phyloP scores from a whole-genome alignment of 176 grass and related monocot species.

The Hsuehochloa calcarea region DNA sequence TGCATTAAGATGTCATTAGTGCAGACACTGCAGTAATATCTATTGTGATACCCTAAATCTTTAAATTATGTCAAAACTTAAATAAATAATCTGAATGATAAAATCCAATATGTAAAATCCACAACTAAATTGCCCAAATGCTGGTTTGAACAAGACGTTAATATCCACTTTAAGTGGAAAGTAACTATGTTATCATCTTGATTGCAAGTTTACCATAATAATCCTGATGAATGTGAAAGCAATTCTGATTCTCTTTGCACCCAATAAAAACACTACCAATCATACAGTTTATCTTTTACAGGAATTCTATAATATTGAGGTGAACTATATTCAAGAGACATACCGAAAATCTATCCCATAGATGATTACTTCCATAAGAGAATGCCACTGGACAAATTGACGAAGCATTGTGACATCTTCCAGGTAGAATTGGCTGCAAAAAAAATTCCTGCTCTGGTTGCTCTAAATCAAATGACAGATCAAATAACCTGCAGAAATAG shows the following conservation, averaged over 20 bases:
- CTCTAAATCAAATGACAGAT: conserved; percentile 80
- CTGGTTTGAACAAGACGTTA: conserved; percentile 6
- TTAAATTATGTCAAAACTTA: neutral
- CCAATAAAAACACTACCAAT: neutral
- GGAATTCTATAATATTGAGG: neutral
- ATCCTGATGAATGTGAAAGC: neutral
- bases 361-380: conserved; percentile 78
- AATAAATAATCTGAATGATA: neutral
- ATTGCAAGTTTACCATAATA: conserved; percentile 23
- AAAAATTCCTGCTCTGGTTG: conserved; percentile 85
- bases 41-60: neutral
- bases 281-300: neutral
- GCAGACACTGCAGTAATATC: neutral
- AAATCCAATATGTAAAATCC: neutral
- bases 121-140: neutral
- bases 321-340: conserved; percentile 21
- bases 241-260: conserved; percentile 4
- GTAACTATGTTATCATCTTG: neutral
- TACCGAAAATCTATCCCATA: conserved; percentile 97
- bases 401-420: conserved; percentile 68
- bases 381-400: conserved; percentile 83
- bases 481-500: conserved; percentile 73
- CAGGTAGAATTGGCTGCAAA: conserved; percentile 74
- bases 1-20: neutral
- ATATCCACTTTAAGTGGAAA: neutral